Evolutionary conservation across 2,329 filamentous ascomycete species (phyloP), one percentile per base, ranked within the genome.

Genomic region (Sarocladium kiliense): DNA sequence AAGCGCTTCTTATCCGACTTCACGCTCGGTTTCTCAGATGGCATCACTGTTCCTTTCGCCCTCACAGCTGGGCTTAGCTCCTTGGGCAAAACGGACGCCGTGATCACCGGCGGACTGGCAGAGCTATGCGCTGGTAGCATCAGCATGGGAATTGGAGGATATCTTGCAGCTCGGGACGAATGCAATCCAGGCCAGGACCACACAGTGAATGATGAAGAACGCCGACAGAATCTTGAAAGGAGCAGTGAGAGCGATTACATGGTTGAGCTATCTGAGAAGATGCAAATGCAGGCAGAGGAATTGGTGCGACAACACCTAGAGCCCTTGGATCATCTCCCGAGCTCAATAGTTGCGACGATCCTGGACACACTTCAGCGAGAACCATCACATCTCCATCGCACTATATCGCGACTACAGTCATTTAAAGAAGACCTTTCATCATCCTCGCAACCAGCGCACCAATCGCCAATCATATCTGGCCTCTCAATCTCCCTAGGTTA

Each of bases 71-170:
- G 87, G 2, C 74, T 91, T 2, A 81, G 79, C 21, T 79, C 79
- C 2, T 71, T 87, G 5, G 83, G 82, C 2, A 75, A 78, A 54
- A 79, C 81, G 14, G 78, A 80, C 55, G 81, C 84, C 0, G 82
- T 86, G 54, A 80, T 91, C 21, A 81, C 84, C 36, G 87, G 84
- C 2, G 87, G 87, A 0, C 70, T 88, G 26, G 86, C 86, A 0
- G 87, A 90, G 66, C 74, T 89, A 39, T 86, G 87, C 58, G 84
- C 85, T 0, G 86, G 87, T 2, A 81, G 84, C 47, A 88, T 90
- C 58, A 87, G 82, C 47, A 89, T 89, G 87, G 87, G 86, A 2
- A 77, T 90, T 14, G 85, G 87, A n/a, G 86, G 84, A 14, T 89
- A 86, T 62, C 71, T 90, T 1, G 82, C 85, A 1, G 84, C 84